A percentile compares a stretch with the other conserved stretches of the same genome.
Conservation (phyloP, 768 basidiomycete genomes). For the Trichaptum fuscoviolaceum region DNA sequence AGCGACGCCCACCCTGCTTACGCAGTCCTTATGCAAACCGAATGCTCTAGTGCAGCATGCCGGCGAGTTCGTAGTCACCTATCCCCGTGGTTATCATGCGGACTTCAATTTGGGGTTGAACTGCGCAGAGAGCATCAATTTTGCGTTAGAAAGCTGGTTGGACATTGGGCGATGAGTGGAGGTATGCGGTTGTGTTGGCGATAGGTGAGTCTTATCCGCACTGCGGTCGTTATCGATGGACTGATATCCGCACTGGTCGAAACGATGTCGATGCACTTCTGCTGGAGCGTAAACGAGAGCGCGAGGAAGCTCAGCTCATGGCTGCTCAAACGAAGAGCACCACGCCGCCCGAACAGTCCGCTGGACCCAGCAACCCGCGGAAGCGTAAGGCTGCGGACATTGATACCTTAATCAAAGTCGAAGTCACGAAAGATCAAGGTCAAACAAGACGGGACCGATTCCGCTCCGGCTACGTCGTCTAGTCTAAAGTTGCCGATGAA, state of each 20-base stretch:
- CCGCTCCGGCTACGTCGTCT: conserved; percentile 25
- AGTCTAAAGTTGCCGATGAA: conserved; percentile 34
- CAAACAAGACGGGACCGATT: no score
- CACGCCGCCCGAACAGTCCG: conserved; percentile 13
- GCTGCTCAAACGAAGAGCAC: no score
- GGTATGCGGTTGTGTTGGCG: no score
- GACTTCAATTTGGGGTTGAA: conserved; percentile 94
- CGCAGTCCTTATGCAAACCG: no score
- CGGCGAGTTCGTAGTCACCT: conserved; percentile 96
- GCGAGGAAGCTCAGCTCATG: conserved; percentile 8
- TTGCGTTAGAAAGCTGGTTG: no score
- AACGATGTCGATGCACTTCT: conserved; percentile 91
- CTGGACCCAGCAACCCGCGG: conserved; percentile 14
- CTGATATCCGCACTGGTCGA: conserved; percentile 57
- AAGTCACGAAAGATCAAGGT: no score
- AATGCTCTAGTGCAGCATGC: conserved; percentile 88
- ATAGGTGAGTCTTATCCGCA: conserved; percentile 45
- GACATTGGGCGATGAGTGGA: no score
- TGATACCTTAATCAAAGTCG: no score
- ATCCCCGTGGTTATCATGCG: conserved; percentile 91
- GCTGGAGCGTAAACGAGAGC: conserved; percentile 54
- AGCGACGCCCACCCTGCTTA: no score
- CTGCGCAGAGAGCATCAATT: no score
- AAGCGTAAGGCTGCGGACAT: no score
- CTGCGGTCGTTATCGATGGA: background rate